phyloP scores from a whole-genome alignment of 352 stramenopile species.

The Poterioochromonas sp. region DNA sequence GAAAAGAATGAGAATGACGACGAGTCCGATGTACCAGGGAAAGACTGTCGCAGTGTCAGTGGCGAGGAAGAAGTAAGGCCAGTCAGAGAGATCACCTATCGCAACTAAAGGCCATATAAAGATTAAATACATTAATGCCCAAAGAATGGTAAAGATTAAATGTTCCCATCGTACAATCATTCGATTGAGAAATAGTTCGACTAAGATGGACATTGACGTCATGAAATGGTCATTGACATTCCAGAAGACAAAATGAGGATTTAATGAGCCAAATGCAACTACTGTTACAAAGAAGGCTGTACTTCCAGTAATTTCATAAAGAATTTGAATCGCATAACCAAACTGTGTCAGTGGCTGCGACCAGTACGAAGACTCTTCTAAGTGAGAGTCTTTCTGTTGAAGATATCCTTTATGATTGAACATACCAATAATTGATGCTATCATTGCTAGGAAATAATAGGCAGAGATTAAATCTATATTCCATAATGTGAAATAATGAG shows the following conservation, averaged over 20 bases:
- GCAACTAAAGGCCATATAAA: background rate
- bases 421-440: background rate
- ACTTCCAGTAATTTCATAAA: background rate
- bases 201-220: background rate
- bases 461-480: background rate
- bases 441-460: background rate
- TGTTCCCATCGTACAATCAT: background rate
- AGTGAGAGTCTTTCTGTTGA: background rate
- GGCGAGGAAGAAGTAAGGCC: background rate
- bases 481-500: background rate
- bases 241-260: background rate
- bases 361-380: background rate
- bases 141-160: background rate
- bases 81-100: background rate
- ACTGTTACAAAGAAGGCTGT: background rate
- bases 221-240: conserved; percentile 1
- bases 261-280: background rate
- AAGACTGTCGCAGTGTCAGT: background rate
- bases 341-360: background rate
- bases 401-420: background rate
- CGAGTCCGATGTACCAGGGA: background rate
- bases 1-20: background rate
- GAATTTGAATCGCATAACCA: background rate
- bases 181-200: background rate
- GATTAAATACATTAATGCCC: background rate